Evolutionary conservation across 805 yeast species (phyloP), one percentile per base, ranked within the genome.

Genomic region (Wickerhamomyces chambardii): DNA sequence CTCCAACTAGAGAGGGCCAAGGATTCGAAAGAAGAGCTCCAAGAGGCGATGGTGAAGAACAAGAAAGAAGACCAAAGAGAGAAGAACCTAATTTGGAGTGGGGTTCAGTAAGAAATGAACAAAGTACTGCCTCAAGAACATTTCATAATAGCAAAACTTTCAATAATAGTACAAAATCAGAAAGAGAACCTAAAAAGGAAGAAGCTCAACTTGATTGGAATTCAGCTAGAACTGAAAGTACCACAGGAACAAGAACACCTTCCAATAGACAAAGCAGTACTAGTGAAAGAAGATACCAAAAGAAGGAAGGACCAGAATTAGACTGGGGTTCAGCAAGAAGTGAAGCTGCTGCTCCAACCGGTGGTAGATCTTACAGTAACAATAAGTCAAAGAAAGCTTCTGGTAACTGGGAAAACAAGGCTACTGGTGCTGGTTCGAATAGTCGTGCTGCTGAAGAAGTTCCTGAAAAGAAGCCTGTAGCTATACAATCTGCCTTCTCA

Each of bases 301-400:
- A 66, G 56, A 63, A 63, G 42, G 73, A 66, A 46, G 78, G 68
- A 48, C 73, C 75, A 32, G 73, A 74, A 24, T 58, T 76, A 36
- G 85, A 81, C 56, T 78, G 85, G 79, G 61, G 67, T 42, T 49
- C 56, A 34, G 66, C 61, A 37, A 64, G 70, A 63, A 64, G 6
- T 50, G 64, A 32, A 50, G 57, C 17, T 57, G 46, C 25, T 52
- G 49, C 47, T 21, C 24, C 24, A 21, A 21, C 24, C 24, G 10
- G 24, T n/a, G n/a, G n/a, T n/a, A n/a, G n/a, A n/a, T n/a, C n/a
- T n/a, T 32, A 43, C 36, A 25, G 47, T 70, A 64, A 45, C 74
- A 66, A 45, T 71, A n/a, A 21, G 24, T 73, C 26, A 46, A 18
- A 5, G 24, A 37, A n/a, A 43, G 18, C 7, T n/a, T n/a, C n/a